Evolutionary conservation across 371 early-diverging fungal genomes (phyloP).

Genomic region (Rhizopus microsporus): DNA sequence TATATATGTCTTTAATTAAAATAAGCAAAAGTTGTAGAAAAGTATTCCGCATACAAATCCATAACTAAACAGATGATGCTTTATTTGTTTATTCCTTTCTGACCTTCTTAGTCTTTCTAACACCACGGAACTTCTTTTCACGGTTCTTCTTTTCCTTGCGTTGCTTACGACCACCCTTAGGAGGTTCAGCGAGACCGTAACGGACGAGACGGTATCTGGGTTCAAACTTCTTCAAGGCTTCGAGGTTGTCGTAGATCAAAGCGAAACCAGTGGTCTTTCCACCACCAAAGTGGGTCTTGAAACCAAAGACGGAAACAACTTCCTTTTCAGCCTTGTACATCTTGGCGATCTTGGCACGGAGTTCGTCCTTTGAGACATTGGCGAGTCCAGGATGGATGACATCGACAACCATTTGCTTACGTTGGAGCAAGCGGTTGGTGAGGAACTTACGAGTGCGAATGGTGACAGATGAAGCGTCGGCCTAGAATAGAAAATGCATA

Average conservation of each 20-base stretch:
- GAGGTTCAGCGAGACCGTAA: slow-evolving; percentile 78
- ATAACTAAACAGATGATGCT: no score
- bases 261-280: slow-evolving; percentile 98
- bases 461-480: slow-evolving; percentile 73
- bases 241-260: slow-evolving; percentile 95
- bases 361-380: slow-evolving; percentile 90
- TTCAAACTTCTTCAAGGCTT: slow-evolving; percentile 97
- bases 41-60: no score
- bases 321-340: slow-evolving; percentile 95
- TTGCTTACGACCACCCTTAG: slow-evolving; percentile 93
- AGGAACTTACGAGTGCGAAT: slow-evolving; percentile 98
- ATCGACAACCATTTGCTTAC: slow-evolving; percentile 98
- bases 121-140: slow-evolving; percentile 97
- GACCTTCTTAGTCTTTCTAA: slow-evolving; percentile 91
- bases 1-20: no score
- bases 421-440: slow-evolving; percentile 97
- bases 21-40: no score
- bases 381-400: slow-evolving; percentile 94
- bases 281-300: slow-evolving; percentile 97
- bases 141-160: slow-evolving; percentile 99
- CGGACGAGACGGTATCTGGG: slow-evolving; percentile 96
- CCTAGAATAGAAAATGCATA: slow-evolving; percentile 17
- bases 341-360: slow-evolving; percentile 95
- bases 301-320: slow-evolving; percentile 92
- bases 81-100: slow-evolving; percentile 46